Evolutionary conservation across 768 basidiomycete genomes (phyloP), one percentile per base, ranked within the genome.

Genomic region (Pisolithus orientalis): DNA sequence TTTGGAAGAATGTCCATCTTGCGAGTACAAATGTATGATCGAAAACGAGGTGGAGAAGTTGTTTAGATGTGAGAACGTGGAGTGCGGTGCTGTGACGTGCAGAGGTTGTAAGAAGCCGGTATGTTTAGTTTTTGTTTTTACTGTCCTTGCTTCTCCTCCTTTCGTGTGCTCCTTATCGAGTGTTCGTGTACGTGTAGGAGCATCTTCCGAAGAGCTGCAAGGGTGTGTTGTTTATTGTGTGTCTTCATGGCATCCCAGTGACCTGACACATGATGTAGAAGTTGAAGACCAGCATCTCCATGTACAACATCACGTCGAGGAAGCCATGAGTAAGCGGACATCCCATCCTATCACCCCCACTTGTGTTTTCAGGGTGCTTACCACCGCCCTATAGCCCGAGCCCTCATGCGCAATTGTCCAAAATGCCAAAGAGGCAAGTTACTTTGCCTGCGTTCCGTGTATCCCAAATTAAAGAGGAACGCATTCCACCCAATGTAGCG

Each of bases 1-100:
- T 5, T 72, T 95, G 11, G 92, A 94, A 65, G 87, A 87, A 59
- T 96, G 94, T 64, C 94, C 94, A 4, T 90, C 85, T 57, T 96
- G 94, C 69, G 90, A 92, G 40, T 96, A 80, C 71, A 87, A 83
- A 53, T 84, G 83, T 58, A 80, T 88, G n/a, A 83, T 90, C 49
- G 88, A 88, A 49, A 78, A 84, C 50, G 66, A 65, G 37, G 71
- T 79, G 47, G 87, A 90, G 62, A 84, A 79, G 64, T 67, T 90
- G 29, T 75, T 77, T 51, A 61, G 73, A 56, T 80, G 79, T 51
- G 72, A 78, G 53, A 82, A 80, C 52, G 73, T 78, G 50, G 84
- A 80, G 7, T 95, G 93, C 60, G 80, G 75, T 1, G 80, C 79
- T 10, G 79, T 94, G 11, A 90, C 83, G 57, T 96, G 93, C 71